Evolutionary conservation across 345 rosid genomes (phyloP), one percentile per base, ranked within the genome.

Genomic region (Lumnitzera littorea): DNA sequence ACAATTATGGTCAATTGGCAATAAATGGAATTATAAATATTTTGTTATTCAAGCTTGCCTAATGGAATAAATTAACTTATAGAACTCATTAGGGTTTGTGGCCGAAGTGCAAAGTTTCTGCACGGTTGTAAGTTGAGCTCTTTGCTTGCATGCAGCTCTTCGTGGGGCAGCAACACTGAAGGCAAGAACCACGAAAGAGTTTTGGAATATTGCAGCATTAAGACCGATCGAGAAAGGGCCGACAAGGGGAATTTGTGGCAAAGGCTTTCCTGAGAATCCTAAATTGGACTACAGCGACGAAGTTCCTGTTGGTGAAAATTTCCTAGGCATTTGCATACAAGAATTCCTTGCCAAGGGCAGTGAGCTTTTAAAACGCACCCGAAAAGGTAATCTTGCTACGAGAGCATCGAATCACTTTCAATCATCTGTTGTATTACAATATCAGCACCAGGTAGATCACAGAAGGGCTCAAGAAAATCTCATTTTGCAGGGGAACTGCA

Each of bases 101-200:
- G 43, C 10, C 43, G 7, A 1, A 36, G 43, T 36, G 9, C 43
- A 36, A 7, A 4, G 43, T 36, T 36, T 36, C 7, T 36, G 43
- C 43, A 9, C 11, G 43, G 43, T 36, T 9, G 9, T 36, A 36
- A 36, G 7, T 54, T 29, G 24, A 57, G 13, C 31, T 49, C 57
- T 29, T 20, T 41, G 13, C n/a, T 60, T 48, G 49, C 12, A 4
- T 62, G 72, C 79, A 84, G 98, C 97, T 70, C 83, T 90, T 48
- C 82, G 99, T 5, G 99, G 95, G 60, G 97, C 99, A 24, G 95
- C 95, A 15, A 87, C 99, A 2, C 63, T 94, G 64, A 94, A 89
- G 77, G 99, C 95, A 48, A 84, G 97, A 73, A 90, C 97, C 7
- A 57, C 73, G 53, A 89, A 94, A 72, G 99, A 89, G 64, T 94